Base-by-base conservation (phyloP, 108 stramenopile species). In the Stephanodiscus minutulus region DNA sequence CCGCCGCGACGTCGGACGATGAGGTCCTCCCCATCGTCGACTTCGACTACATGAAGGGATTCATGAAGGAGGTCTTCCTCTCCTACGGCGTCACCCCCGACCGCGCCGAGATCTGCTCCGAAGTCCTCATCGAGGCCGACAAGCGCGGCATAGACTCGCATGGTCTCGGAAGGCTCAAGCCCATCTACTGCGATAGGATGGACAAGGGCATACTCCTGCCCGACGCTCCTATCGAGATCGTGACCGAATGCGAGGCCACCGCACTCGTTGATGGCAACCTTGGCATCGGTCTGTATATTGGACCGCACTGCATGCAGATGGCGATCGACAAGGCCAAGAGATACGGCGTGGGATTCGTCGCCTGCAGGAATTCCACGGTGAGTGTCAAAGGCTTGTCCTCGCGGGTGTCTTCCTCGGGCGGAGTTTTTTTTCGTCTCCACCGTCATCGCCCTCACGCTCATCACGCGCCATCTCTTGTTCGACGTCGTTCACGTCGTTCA, bases 281-380 rank as follows among this genome's bases (percentile, higher is more conserved):
- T 0, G 88, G 88, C 3, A 28, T 89, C 10, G 88, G 88, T 0
- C 66, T 89, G 9, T 85, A 86, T 58, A 84, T 89, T 64, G 88
- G 88, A 36, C 88, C 88, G 8, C 46, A 89, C 65, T 86, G 85
- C 50, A 89, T 86, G 84, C 68, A 87, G 53, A 70, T 89, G 66
- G 88, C 88, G 41, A 89, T 89, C 61, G 76, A 87, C 22, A 87
- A 85, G 71, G 88, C 86, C 0, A 86, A 89, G 72, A 79, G 83
- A 27, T 61, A 77, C 36, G 88, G 88, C 13, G 84, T 87, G 7
- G 88, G 86, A 3, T 85, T 83, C 66, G 86, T 89, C 1, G 83
- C 83, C 1, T 82, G 68, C 36, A 56, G 77, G 66, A 89, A 87
- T 59, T 83, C 84, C 20, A 89, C 85, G 53, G 72, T 73, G 58